Percentiles rank a stretch among this genome's conserved stretches.
Conservation (phyloP, 257 asterid genomes). For the Solanum habrochaites region DNA sequence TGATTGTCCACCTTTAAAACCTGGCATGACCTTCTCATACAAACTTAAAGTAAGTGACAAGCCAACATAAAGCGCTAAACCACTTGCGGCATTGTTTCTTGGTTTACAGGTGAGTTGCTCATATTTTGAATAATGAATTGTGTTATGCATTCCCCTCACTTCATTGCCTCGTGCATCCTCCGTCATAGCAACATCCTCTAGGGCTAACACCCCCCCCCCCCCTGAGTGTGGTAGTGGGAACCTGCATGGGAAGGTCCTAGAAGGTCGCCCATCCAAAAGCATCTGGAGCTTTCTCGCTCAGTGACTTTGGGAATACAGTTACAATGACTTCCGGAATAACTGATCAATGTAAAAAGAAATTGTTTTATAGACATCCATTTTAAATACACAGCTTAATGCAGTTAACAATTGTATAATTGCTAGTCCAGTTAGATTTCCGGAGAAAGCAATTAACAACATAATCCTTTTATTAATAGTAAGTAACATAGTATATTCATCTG, state of each 20-base stretch:
- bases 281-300: neutral
- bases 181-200: neutral
- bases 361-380: neutral
- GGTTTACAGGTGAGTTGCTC: conserved; percentile 1
- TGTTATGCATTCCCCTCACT: neutral
- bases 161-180: neutral
- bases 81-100: neutral
- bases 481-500: neutral
- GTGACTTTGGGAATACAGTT: neutral
- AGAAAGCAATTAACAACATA: neutral
- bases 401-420: neutral
- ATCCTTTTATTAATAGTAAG: neutral
- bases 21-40: neutral
- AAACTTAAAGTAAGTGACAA: neutral
- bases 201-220: neutral
- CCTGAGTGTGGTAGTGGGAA: neutral
- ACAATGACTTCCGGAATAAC: neutral
- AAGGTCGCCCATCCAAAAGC: neutral
- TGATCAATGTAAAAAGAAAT: neutral
- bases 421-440: neutral
- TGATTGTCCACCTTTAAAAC: neutral
- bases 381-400: neutral
- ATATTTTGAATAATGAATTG: neutral
- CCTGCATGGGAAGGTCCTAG: neutral
- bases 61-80: neutral